phyloP scores from a whole-genome alignment of 2,329 filamentous ascomycete genomes.

The Sarocladium oryzae region DNA sequence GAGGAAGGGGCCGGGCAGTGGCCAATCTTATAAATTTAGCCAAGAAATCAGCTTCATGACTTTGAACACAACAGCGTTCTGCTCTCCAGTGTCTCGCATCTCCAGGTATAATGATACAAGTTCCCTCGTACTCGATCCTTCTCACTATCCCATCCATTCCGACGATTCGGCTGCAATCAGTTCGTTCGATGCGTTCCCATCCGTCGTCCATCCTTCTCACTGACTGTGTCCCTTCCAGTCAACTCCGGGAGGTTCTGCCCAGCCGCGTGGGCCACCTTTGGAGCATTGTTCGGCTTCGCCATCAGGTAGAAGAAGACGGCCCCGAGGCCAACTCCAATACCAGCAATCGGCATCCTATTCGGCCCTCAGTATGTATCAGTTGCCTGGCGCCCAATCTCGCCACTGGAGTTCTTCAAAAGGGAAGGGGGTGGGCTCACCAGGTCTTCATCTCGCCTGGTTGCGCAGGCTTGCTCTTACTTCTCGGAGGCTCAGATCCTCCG shows the following conservation, averaged over 20 bases:
- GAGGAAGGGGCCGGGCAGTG: constrained; percentile 1
- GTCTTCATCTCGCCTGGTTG: constrained; percentile 5
- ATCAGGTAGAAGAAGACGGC: constrained; percentile 6
- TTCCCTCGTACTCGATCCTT: too few relatives aligned
- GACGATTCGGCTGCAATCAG: too few relatives aligned
- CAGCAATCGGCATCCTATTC: constrained; percentile 3
- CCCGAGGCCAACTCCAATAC: neutral
- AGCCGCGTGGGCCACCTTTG: neutral
- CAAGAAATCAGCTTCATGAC: neutral
- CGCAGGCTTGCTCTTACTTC: constrained; percentile 1
- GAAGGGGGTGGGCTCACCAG: too few relatives aligned
- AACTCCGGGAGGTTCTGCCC: constrained; percentile 6
- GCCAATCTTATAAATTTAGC: constrained; percentile 1
- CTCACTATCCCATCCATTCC: too few relatives aligned
- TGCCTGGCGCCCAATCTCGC: too few relatives aligned
- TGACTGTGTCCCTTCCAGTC: neutral
- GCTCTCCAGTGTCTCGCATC: too few relatives aligned
- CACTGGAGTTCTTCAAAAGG: too few relatives aligned
- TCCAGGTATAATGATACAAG: too few relatives aligned
- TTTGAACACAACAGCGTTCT: too few relatives aligned
- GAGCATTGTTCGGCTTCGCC: neutral
- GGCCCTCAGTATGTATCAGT: neutral
- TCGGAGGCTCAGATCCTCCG: neutral
- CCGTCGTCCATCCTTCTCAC: neutral
- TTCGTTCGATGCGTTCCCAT: constrained; percentile 1